A percentile compares a stretch with the other conserved stretches of the same genome.
Evolutionary conservation across 2,329 filamentous ascomycete genomes (phyloP).

Genomic region (Alternaria sp.): DNA sequence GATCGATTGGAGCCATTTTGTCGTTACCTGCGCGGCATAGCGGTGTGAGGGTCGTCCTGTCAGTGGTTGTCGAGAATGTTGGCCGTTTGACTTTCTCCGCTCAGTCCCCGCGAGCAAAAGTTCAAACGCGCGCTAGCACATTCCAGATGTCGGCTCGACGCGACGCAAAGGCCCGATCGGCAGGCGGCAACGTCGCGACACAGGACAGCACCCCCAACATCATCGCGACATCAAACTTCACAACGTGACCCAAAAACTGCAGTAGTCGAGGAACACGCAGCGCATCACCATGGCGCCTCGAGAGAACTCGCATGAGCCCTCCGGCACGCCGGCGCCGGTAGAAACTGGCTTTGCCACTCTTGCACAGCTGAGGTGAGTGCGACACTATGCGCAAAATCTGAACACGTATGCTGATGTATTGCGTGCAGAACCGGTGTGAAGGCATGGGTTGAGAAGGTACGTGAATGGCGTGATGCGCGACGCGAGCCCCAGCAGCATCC

Average conservation of each 20-base stretch:
- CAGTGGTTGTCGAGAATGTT: conserved; percentile 23
- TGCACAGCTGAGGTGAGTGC: conserved; percentile 77
- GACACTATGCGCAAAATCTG: conserved; percentile 36
- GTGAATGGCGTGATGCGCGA: conserved; percentile 30
- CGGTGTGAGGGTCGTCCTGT: conserved; percentile 27
- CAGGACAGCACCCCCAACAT: conserved; percentile 32
- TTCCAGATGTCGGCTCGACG: conserved; percentile 20
- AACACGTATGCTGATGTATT: conserved; percentile 41
- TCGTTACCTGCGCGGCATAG: conserved; percentile 42
- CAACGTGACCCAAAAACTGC: conserved; percentile 34
- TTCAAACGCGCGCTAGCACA: conserved; percentile 30
- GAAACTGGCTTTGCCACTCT: conserved; percentile 86
- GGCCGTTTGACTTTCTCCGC: conserved; percentile 24
- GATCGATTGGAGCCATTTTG: conserved; percentile 52
- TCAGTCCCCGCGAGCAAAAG: conserved; percentile 30
- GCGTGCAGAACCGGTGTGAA: conserved; percentile 69
- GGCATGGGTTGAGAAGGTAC: conserved; percentile 74
- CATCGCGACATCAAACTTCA: conserved; percentile 44
- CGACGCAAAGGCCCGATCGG: conserved; percentile 16
- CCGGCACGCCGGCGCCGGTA: conserved; percentile 65
- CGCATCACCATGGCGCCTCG: conserved; percentile 61
- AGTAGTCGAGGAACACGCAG: conserved; percentile 18
- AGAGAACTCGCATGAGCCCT: conserved; percentile 63
- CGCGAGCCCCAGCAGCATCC: conserved; percentile 14
- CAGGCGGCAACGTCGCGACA: conserved; percentile 40